Percentiles rank a stretch among this genome's conserved stretches.
These are phyloP conservation scores for Naganishia albida DNA, from an alignment of 1,284 basidiomycete genomes.

Conservation along the genomic window DNA sequence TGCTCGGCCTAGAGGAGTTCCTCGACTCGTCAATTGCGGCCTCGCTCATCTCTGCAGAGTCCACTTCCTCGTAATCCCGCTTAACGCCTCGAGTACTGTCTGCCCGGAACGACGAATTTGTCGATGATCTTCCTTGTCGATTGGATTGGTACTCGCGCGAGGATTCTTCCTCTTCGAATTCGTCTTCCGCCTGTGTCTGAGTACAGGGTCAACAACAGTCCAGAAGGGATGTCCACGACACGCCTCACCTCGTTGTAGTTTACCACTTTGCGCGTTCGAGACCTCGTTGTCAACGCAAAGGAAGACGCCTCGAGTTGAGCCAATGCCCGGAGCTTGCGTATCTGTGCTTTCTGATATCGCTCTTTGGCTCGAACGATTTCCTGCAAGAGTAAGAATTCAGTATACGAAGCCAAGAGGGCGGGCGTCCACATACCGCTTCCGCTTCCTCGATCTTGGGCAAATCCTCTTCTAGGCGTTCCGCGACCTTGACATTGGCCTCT, in stretches of 20 bases:
- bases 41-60: background rate
- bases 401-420: background rate
- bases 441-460: slow-evolving; percentile 25
- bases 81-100: slow-evolving; percentile 13
- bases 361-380: slow-evolving; percentile 22
- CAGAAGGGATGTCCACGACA: too few species aligned
- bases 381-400: background rate
- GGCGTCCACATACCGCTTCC: slow-evolving; percentile 2
- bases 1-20: background rate
- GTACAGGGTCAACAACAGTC: background rate
- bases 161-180: slow-evolving; percentile 15
- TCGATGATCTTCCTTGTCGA: slow-evolving; percentile 18
- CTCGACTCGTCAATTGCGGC: background rate
- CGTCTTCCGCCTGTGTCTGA: slow-evolving; percentile 19
- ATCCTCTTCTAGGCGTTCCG: slow-evolving; percentile 18
- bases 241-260: slow-evolving; percentile 20
- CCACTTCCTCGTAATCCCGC: slow-evolving; percentile 11
- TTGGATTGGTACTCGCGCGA: background rate
- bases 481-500: slow-evolving; percentile 26
- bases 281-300: slow-evolving; percentile 18
- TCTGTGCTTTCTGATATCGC: slow-evolving; percentile 18
- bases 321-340: slow-evolving; percentile 20
- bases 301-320: slow-evolving; percentile 23
- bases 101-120: slow-evolving; percentile 13
- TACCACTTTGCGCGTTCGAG: slow-evolving; percentile 18